Evolutionary conservation across 257 asterid species (phyloP).

Genomic region (Solanum bulbocastanum): DNA sequence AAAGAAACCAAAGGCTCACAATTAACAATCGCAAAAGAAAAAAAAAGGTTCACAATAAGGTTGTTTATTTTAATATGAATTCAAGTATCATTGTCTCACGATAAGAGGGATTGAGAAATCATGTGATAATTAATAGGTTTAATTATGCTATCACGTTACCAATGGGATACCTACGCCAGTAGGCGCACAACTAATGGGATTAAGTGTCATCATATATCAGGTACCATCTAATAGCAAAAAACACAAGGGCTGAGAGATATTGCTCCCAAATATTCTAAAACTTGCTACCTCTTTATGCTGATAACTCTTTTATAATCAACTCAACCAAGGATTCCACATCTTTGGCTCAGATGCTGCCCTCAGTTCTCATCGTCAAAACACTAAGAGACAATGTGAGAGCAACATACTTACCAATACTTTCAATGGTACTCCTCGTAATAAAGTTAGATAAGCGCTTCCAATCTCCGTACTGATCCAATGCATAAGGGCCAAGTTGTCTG

Average conservation of each 20-base stretch:
- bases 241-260: neutral
- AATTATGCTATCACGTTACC: neutral
- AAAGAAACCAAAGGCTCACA: neutral
- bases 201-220: neutral
- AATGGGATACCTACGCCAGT: neutral
- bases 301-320: neutral
- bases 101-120: neutral
- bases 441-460: slow-evolving; percentile 80
- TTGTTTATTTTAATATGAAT: neutral
- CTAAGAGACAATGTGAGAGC: neutral
- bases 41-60: neutral
- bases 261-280: neutral
- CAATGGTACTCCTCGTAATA: slow-evolving; percentile 54
- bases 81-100: neutral
- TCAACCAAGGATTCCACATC: neutral
- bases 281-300: neutral
- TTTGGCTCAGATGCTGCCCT: neutral
- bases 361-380: neutral
- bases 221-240: neutral
- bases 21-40: neutral
- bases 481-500: slow-evolving; percentile 76
- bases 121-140: neutral
- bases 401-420: slow-evolving; percentile 47
- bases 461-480: slow-evolving; percentile 50
- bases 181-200: neutral